These are phyloP conservation scores for Eustoma russellianum DNA, from an alignment of 257 asterid species.

Conservation along the genomic window DNA sequence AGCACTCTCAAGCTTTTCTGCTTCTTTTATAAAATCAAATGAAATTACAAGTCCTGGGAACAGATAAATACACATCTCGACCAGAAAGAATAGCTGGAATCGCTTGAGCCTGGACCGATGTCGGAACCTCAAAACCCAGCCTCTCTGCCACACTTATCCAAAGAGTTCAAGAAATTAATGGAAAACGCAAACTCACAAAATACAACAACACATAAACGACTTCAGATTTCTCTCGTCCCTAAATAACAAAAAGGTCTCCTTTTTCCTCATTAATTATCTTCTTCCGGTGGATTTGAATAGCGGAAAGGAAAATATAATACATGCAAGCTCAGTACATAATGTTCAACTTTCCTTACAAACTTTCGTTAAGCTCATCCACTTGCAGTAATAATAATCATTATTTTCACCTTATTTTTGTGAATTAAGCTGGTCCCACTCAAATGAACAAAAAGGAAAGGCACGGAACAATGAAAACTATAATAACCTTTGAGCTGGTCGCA, in stretches of 20 bases:
- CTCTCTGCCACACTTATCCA: conserved; percentile 39
- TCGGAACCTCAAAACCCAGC: conserved; percentile 76
- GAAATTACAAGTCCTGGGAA: not conserved
- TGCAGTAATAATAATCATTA: not conserved
- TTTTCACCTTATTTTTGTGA: not conserved
- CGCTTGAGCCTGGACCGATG: conserved; percentile 82
- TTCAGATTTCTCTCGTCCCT: too few species aligned
- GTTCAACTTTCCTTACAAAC: too few species aligned
- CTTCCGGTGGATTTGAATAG: too few species aligned
- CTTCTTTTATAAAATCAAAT: not conserved
- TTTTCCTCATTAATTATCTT: too few species aligned
- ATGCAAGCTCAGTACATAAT: too few species aligned
- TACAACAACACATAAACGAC: too few species aligned
- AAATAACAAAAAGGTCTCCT: too few species aligned
- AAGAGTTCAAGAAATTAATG: not conserved
- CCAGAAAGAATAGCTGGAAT: conserved; percentile 83
- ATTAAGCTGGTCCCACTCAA: not conserved
- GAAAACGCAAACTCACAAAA: not conserved
- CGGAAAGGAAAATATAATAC: too few species aligned
- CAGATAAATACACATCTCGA: conserved; percentile 60
- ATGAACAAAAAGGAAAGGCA: too few species aligned
- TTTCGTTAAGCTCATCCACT: too few species aligned
- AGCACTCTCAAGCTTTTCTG: not conserved
- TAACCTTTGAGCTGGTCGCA: conserved; percentile 87
- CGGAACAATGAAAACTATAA: not conserved